phyloP scores from a whole-genome alignment of 176 grass and related monocot species.

The Lolium multiflorum region DNA sequence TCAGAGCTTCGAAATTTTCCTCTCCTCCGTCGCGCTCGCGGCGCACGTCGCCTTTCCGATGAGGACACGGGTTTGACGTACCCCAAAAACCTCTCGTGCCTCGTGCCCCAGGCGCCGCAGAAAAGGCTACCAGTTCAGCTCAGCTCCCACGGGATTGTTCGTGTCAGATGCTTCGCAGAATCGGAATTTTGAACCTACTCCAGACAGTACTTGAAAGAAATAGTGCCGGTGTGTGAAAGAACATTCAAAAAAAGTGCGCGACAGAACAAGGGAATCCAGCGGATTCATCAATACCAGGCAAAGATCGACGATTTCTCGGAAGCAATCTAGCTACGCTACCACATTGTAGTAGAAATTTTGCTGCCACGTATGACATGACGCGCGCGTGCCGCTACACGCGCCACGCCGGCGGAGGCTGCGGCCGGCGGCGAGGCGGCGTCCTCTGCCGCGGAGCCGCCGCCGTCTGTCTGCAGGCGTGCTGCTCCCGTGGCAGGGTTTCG shows the following conservation, averaged over 20 bases:
- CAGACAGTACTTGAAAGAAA: neutral
- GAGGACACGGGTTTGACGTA: slow-evolving; percentile 4
- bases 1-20: neutral
- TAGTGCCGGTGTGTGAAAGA: neutral
- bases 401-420: slow-evolving; percentile 24
- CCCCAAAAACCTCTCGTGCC: neutral
- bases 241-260: neutral
- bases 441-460: neutral
- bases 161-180: neutral
- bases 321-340: slow-evolving; percentile 15
- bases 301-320: neutral
- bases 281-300: slow-evolving; percentile 5
- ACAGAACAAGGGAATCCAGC: neutral
- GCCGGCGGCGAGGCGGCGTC: slow-evolving; percentile 33
- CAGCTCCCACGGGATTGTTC: slow-evolving; percentile 16
- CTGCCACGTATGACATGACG: neutral
- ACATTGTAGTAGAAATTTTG: neutral
- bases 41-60: neutral
- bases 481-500: neutral
- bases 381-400: slow-evolving; percentile 13
- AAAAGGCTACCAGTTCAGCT: slow-evolving; percentile 9
- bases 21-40: neutral
- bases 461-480: neutral
- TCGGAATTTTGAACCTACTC: neutral
- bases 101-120: neutral